Conservation (phyloP, 768 basidiomycete genomes). For the Ramaria sp. region DNA sequence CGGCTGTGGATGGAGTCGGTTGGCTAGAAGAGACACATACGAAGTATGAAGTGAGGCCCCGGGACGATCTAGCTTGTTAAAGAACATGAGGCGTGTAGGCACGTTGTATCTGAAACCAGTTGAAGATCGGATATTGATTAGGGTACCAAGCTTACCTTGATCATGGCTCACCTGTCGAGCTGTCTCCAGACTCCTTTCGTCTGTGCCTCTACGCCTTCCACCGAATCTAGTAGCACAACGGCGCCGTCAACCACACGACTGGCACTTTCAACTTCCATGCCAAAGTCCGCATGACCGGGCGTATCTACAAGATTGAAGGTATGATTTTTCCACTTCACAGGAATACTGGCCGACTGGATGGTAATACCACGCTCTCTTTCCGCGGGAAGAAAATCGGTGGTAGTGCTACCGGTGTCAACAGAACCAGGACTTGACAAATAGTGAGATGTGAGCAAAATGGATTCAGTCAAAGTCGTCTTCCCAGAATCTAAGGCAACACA, state of each 20-base stretch:
- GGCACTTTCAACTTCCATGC: constrained; percentile 94
- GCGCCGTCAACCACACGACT: constrained; percentile 86
- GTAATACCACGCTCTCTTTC: constrained; percentile 88
- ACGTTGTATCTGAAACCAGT: constrained; percentile 57
- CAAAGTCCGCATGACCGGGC: constrained; percentile 89
- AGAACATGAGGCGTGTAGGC: constrained; percentile 62
- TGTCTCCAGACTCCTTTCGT: constrained; percentile 86
- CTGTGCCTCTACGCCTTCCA: constrained; percentile 86
- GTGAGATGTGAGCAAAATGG: constrained; percentile 65
- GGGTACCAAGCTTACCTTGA: constrained; percentile 22
- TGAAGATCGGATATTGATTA: not conserved
- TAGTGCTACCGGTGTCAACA: constrained; percentile 85
- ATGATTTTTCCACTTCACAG: constrained; percentile 78
- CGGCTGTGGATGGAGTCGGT: constrained; percentile 69
- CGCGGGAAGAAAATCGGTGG: constrained; percentile 81
- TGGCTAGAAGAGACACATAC: constrained; percentile 57
- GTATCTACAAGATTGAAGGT: constrained; percentile 84
- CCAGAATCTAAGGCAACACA: constrained; percentile 53
- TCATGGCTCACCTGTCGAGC: constrained; percentile 57
- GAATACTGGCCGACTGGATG: constrained; percentile 86
- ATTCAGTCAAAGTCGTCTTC: constrained; percentile 84
- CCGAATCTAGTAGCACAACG: constrained; percentile 79
- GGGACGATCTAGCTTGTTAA: constrained; percentile 83
- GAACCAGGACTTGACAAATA: constrained; percentile 69
- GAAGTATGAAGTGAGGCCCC: constrained; percentile 74